Evolutionary conservation across 2,329 filamentous ascomycete species (phyloP), one percentile per base, ranked within the genome.

Genomic region (Aspergillus cejpii): DNA sequence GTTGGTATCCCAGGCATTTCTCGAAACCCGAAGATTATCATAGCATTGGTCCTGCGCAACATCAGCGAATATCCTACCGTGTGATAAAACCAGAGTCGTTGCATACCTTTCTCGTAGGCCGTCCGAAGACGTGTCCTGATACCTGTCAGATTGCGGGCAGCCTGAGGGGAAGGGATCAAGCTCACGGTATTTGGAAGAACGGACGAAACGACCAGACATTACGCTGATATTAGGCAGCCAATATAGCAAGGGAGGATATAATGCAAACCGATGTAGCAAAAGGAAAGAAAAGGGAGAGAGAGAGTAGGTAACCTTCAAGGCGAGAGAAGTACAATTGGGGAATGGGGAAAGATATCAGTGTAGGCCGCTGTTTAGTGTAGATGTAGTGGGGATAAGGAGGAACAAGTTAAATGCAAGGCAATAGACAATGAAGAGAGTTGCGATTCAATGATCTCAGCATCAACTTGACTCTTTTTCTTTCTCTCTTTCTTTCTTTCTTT

Each of bases 1-100:
- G 74, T 98, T 98, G 62, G 90, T 96, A 70, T 98, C 92, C 92
- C 92, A 98, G 44, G 92, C 92, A 82, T 98, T 98, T 71, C 85
- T 87, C 64, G 89, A 96, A 70, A 98, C 88, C 67, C 88, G 87
- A 58, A 98, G 76, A 71, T 97, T 97, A 71, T 98, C 92, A 74
- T 97, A 98, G 77, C 90, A 96, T 79, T 87, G 87, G 69, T 98
- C 92, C 80, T 83, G 47, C 15, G 20, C 15, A 27, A 14, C 41
- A 53, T 49, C 21, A 51, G 46, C 29, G 24, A 21, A 24, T 33
- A 17, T 15, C 21, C n/a, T 19, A 20, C 12, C n/a, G 12, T 28
- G 19, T 11, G n/a, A 26, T 37, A 15, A 21, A 23, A 24, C 1
- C 34, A 5, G 41, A 43, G 28, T 23, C 34, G 37, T 34, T 44